A percentile compares a stretch with the other conserved stretches of the same genome.
Conservation (phyloP, 495 filamentous ascomycete genomes). For the Hypoxylon trugodes region DNA sequence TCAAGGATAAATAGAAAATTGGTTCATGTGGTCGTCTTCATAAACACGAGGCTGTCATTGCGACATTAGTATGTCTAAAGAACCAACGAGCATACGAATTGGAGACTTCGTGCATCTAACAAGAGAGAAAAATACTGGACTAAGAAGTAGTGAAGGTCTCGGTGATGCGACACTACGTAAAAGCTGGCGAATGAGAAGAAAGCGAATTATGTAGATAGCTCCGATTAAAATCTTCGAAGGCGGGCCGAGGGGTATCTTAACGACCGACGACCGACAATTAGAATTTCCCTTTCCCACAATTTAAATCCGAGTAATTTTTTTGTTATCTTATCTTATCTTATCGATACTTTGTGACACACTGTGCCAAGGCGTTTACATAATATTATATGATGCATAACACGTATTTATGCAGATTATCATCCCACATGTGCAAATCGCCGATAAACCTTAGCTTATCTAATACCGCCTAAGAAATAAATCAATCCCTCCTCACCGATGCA, state of each 20-base stretch:
- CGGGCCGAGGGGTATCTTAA: conserved; percentile 19
- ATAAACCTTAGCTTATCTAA: conserved; percentile 23
- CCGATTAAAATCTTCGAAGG: conserved; percentile 30
- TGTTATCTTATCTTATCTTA: conserved; percentile 15
- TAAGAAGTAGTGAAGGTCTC: conserved; percentile 3
- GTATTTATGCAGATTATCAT: neutral
- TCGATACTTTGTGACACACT: conserved; percentile 3
- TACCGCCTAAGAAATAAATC: conserved; percentile 13
- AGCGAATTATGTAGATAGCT: conserved; percentile 34
- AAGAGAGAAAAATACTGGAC: conserved; percentile 32
- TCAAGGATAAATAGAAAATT: neutral
- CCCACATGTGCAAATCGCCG: neutral
- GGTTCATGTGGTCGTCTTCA: conserved; percentile 1
- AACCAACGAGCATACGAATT: conserved; percentile 17
- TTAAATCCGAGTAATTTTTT: conserved; percentile 26
- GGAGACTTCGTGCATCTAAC: conserved; percentile 27
- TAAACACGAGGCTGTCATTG: conserved; percentile 18
- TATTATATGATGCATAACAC: neutral
- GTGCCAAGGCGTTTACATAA: neutral
- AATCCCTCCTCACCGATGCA: conserved; percentile 15
- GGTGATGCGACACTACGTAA: conserved; percentile 30
- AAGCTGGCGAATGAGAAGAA: conserved; percentile 26
- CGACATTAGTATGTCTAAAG: conserved; percentile 7
- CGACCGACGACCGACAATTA: conserved; percentile 21
- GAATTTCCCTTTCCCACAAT: conserved; percentile 1